Evolutionary conservation across 306 rosid species (phyloP).

Genomic region (Prinsepia uniflora): DNA sequence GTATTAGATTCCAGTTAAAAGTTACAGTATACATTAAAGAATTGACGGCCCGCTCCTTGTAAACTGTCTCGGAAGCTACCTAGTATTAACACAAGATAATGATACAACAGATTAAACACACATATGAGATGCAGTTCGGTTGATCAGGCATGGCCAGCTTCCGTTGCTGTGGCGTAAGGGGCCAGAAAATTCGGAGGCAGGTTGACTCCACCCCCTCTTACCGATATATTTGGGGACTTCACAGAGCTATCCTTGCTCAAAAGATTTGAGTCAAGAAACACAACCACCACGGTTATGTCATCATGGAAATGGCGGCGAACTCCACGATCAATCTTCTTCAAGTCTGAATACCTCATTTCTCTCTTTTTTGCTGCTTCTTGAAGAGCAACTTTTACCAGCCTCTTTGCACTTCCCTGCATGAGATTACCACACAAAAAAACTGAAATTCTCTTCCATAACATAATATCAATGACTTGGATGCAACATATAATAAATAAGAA

Average conservation of each 20-base stretch:
- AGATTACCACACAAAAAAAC: slow-evolving; percentile 14
- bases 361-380: slow-evolving; percentile 96
- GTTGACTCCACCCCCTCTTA: slow-evolving; percentile 84
- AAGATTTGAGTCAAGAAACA: slow-evolving; percentile 72
- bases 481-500: not conserved
- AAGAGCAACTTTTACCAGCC: slow-evolving; percentile 77
- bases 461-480: not conserved
- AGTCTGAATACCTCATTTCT: slow-evolving; percentile 97
- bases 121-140: slow-evolving; percentile 30
- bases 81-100: slow-evolving; percentile 80
- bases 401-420: slow-evolving; percentile 92
- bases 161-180: slow-evolving; percentile 54
- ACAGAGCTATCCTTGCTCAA: slow-evolving; percentile 71
- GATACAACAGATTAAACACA: slow-evolving; percentile 39
- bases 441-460: slow-evolving; percentile 1
- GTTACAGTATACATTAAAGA: slow-evolving; percentile 73
- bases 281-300: slow-evolving; percentile 89
- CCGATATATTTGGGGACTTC: slow-evolving; percentile 54
- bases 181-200: slow-evolving; percentile 70
- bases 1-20: slow-evolving; percentile 57
- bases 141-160: slow-evolving; percentile 52
- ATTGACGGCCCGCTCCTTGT: slow-evolving; percentile 58
- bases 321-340: slow-evolving; percentile 92
- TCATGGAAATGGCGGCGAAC: slow-evolving; percentile 99
- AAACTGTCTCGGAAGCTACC: slow-evolving; percentile 48